phyloP scores from a whole-genome alignment of 1,284 basidiomycete species.

The Apiotrichum siamense region DNA sequence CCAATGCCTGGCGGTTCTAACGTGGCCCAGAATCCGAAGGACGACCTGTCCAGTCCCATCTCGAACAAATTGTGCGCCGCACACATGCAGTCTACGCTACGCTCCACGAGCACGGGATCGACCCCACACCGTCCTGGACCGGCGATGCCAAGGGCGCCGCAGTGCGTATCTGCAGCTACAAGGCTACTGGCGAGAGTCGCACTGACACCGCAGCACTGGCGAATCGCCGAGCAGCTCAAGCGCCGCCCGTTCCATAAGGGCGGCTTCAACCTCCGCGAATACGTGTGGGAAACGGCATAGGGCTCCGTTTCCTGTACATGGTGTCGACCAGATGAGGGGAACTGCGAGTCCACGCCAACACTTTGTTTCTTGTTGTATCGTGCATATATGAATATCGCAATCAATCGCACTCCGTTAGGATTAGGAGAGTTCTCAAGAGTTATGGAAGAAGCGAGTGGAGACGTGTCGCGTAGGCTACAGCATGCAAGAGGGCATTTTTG shows the following conservation, averaged over 20 bases:
- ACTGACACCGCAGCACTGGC: conserved; percentile 7
- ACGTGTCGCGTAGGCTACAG: too few species aligned
- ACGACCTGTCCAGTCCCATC: conserved; percentile 21
- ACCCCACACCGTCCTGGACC: conserved; percentile 32
- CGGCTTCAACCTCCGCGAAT: conserved; percentile 17
- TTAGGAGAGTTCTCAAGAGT: too few species aligned
- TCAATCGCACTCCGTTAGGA: too few species aligned
- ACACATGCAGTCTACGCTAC: conserved; percentile 27
- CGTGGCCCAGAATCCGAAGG: conserved; percentile 30
- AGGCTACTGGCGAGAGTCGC: background rate
- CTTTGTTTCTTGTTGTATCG: background rate
- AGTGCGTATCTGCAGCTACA: background rate
- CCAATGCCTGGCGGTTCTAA: too few species aligned
- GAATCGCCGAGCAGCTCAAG: conserved; percentile 19
- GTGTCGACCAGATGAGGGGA: too few species aligned
- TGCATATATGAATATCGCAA: background rate
- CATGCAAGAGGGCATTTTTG: too few species aligned
- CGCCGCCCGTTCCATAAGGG: conserved; percentile 15
- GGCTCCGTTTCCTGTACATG: too few species aligned
- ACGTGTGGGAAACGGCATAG: conserved; percentile 16
- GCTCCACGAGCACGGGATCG: conserved; percentile 25
- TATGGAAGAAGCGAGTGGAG: background rate
- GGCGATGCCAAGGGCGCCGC: conserved; percentile 13
- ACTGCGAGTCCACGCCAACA: too few species aligned
- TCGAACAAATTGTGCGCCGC: conserved; percentile 29